These are phyloP conservation scores for Apiotrichum gamsii DNA, from an alignment of 1,284 basidiomycete species.

Conservation along the genomic window DNA sequence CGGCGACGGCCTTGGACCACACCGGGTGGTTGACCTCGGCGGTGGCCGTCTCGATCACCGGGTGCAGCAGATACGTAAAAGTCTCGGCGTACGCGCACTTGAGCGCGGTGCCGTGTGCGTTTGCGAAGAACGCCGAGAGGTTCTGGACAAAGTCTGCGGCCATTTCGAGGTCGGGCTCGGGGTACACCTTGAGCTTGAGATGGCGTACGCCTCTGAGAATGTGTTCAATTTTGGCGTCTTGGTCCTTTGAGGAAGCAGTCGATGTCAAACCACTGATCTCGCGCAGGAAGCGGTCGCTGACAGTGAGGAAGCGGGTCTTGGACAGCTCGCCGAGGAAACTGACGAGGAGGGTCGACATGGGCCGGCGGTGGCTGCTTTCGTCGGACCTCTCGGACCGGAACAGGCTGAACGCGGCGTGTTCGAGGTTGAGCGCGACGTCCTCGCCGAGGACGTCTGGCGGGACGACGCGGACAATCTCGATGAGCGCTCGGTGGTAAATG, in stretches of 20 bases:
- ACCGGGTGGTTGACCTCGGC: conserved; percentile 93
- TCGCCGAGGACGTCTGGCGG: conserved; percentile 71
- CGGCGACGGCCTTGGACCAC: conserved; percentile 85
- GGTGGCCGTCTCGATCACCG: conserved; percentile 88
- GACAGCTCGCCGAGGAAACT: conserved; percentile 76
- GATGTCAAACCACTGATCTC: conserved; percentile 71
- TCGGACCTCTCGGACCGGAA: conserved; percentile 65
- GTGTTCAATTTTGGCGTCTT: conserved; percentile 72
- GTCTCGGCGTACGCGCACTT: conserved; percentile 84
- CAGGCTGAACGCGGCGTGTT: conserved; percentile 79
- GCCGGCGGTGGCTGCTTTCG: conserved; percentile 59
- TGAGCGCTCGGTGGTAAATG: conserved; percentile 77
- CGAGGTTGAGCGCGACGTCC: conserved; percentile 66
- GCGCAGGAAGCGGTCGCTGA: conserved; percentile 74
- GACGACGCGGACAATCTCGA: conserved; percentile 66
- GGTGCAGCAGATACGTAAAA: conserved; percentile 71
- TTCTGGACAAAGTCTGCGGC: conserved; percentile 84
- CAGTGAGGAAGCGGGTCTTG: conserved; percentile 73
- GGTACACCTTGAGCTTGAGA: conserved; percentile 81
- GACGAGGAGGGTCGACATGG: conserved; percentile 73
- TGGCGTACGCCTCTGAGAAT: conserved; percentile 70
- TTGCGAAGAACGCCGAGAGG: conserved; percentile 72
- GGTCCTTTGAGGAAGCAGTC: conserved; percentile 63
- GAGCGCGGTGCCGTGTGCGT: conserved; percentile 74
- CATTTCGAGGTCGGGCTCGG: conserved; percentile 87